phyloP scores from a whole-genome alignment of 768 basidiomycete genomes.

The Cyathus striatus region DNA sequence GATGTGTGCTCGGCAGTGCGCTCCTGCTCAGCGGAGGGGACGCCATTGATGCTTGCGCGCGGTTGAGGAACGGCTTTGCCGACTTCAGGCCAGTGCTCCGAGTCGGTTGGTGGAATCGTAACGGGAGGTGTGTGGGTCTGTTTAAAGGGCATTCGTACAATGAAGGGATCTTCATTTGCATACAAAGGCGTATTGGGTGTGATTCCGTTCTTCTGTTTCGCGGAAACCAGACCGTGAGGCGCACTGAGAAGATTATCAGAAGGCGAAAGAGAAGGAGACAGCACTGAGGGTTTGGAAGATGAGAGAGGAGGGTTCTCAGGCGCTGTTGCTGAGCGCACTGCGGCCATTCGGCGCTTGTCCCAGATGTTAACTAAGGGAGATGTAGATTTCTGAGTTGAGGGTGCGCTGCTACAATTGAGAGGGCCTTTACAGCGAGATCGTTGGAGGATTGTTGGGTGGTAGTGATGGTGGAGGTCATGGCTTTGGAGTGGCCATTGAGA shows the following conservation, averaged over 20 bases:
- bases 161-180: conserved; percentile 34
- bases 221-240: not conserved
- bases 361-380: conserved; percentile 21
- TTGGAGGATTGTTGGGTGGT: conserved; percentile 6
- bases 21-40: conserved; percentile 5
- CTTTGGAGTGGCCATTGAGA: conserved; percentile 3
- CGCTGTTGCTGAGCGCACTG: conserved; percentile 13
- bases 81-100: conserved; percentile 40
- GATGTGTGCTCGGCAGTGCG: not conserved
- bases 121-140: conserved; percentile 16
- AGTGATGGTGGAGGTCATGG: conserved; percentile 3
- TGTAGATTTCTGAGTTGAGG: conserved; percentile 9
- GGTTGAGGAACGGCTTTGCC: conserved; percentile 23
- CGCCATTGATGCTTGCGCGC: no score
- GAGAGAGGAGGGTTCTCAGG: no score
- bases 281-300: not conserved
- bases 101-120: not conserved
- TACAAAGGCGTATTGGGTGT: not conserved
- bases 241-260: not conserved
- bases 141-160: conserved; percentile 31
- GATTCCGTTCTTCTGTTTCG: not conserved
- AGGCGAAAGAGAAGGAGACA: not conserved
- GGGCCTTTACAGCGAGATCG: conserved; percentile 12
- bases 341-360: conserved; percentile 21
- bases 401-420: conserved; percentile 12